Evolutionary conservation across 2,329 filamentous ascomycete species (phyloP).

Genomic region (Clonostachys chloroleuca): DNA sequence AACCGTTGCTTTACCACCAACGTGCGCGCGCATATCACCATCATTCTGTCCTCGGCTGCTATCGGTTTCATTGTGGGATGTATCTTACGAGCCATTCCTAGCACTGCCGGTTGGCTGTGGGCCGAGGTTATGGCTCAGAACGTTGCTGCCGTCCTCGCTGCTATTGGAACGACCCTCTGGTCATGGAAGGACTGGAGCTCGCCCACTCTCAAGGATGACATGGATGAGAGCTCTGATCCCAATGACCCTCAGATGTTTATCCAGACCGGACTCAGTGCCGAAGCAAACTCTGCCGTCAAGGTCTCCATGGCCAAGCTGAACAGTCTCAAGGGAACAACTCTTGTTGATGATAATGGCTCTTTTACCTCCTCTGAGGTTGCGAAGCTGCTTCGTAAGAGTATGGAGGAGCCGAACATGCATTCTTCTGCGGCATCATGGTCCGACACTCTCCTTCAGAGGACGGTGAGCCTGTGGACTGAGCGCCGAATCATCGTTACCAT

Average conservation of each 20-base stretch:
- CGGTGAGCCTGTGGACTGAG: conserved; percentile 14
- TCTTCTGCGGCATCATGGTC: conserved; percentile 10
- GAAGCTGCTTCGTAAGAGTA: conserved; percentile 10
- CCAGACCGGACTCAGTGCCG: conserved; percentile 4
- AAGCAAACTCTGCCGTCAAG: neutral
- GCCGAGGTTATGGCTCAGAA: conserved; percentile 23
- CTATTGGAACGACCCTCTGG: conserved; percentile 20
- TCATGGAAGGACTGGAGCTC: conserved; percentile 16
- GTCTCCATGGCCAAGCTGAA: too few relatives aligned
- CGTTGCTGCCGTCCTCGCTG: conserved; percentile 20
- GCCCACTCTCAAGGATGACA: neutral
- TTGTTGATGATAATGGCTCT: conserved; percentile 5
- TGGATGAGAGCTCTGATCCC: neutral
- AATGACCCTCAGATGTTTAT: conserved; percentile 3
- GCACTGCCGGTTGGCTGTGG: conserved; percentile 16
- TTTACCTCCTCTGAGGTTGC: conserved; percentile 9
- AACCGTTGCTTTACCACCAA: conserved; percentile 32
- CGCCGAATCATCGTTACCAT: conserved; percentile 12
- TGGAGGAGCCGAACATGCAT: conserved; percentile 9
- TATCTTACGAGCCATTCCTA: conserved; percentile 19
- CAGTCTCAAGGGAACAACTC: conserved; percentile 2
- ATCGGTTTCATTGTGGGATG: conserved; percentile 23
- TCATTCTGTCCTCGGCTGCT: conserved; percentile 21
- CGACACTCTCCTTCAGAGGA: conserved; percentile 9
- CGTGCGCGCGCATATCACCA: conserved; percentile 21